Base-by-base conservation (phyloP, 1,284 basidiomycete species). In the Grifola frondosa region DNA sequence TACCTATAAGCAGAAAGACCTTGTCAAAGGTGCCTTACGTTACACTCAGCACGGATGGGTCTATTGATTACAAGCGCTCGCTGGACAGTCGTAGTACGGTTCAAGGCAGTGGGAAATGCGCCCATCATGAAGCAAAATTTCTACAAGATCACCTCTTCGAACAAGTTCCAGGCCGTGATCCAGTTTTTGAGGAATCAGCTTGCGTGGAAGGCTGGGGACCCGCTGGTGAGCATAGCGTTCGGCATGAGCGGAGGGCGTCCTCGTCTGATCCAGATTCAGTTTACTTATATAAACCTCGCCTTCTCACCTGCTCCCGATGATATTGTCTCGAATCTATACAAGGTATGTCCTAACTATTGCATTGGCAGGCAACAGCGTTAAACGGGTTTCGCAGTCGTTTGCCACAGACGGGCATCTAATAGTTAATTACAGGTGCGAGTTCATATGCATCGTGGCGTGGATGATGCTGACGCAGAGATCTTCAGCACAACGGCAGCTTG, bases 81-180 rank as follows among this genome's bases (percentile, higher is more conserved):
- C 16, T 36, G 16, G 20, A 13, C 63, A 97, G 95, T 98, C 42
- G 88, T 98, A 44, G 93, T 99, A 8, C 84, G 93, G 31, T 99
- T 98, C 81, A 97, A 97, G 63, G 94, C 95, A 1, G 92, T 97
- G n/a, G 96, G 96, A 31, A 95, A 95, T 54, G 95, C 95, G 0
- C 96, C 96, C 1, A 95, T 98, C 58, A 97, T 98, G 94, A 96
- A 90, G 70, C 90, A 96, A 71, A 97, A 97, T 69, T 90, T 96
- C 62, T 97, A 94, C 80, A 96, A 96, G 73, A 96, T 98, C 56
- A 95, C 93, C 0, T 90, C 94, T 5, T 88, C 88, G 35, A 96
- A 97, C 66, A 78, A 88, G 42, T 99, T 98, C 61, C 93, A 97
- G 62, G 90, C 93, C 1, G 96, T 98, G 42, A 95, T 97, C 37